phyloP scores from a whole-genome alignment of 2,329 filamentous ascomycete species.

The Tolypocladium sp. region DNA sequence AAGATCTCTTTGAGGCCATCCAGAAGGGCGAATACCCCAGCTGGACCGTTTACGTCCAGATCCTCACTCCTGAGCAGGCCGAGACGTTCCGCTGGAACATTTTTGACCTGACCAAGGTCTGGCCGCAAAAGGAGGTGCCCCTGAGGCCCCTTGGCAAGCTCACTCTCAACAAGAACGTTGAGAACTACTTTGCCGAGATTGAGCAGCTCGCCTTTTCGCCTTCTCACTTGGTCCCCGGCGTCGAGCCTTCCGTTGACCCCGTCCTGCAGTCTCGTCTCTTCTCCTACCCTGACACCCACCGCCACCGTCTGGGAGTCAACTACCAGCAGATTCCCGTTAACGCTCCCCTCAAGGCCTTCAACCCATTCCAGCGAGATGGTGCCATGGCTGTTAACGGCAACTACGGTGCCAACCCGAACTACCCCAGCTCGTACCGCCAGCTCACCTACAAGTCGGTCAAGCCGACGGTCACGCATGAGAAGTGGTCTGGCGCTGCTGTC shows the following conservation, averaged over 20 bases:
- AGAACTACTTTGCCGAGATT: constrained; percentile 62
- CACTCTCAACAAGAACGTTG: constrained; percentile 54
- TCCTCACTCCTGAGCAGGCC: constrained; percentile 52
- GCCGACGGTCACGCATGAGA: constrained; percentile 33
- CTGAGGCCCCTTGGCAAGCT: constrained; percentile 51
- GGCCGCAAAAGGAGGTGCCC: constrained; percentile 55
- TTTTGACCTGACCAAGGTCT: constrained; percentile 63
- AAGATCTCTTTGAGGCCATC: constrained; percentile 58
- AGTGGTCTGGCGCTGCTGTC: constrained; percentile 36
- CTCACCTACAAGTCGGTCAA: constrained; percentile 33
- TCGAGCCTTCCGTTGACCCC: constrained; percentile 53
- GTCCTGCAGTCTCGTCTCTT: constrained; percentile 53
- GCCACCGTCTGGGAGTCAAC: constrained; percentile 54
- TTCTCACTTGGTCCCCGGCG: constrained; percentile 53
- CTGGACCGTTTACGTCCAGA: constrained; percentile 57
- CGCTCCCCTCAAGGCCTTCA: constrained; percentile 43
- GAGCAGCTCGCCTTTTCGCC: constrained; percentile 61
- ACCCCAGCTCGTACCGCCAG: constrained; percentile 39
- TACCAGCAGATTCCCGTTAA: constrained; percentile 58
- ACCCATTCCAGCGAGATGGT: constrained; percentile 68
- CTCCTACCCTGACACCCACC: constrained; percentile 53
- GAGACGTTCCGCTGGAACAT: constrained; percentile 53
- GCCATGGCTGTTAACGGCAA: constrained; percentile 60
- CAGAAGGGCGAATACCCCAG: constrained; percentile 49
- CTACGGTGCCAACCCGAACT: constrained; percentile 52